Percentiles rank a stretch among this genome's conserved stretches.
Conservation (phyloP, 106 monocot genomes). For the Platanthera zijinensis region DNA sequence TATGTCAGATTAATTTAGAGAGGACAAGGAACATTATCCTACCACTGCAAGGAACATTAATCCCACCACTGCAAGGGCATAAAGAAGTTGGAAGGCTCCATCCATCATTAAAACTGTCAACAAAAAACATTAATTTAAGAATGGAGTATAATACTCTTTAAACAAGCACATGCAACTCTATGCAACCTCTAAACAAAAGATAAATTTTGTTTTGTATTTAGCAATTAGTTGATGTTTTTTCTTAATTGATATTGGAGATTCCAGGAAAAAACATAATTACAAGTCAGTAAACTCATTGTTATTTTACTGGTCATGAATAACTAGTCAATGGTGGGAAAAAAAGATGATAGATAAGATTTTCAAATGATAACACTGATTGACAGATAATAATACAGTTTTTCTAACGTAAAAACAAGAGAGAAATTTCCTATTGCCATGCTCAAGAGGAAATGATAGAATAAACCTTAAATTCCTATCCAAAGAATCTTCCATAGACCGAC, state of each 20-base stretch:
- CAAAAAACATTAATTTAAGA: slow-evolving; percentile 2
- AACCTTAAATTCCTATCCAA: slow-evolving; percentile 31
- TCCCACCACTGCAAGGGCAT: slow-evolving; percentile 72
- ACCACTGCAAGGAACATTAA: neutral
- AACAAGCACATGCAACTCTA: neutral
- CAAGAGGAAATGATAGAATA: slow-evolving; percentile 7
- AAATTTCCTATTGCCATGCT: neutral
- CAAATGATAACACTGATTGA: neutral
- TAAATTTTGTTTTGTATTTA: neutral
- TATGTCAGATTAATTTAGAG: no score
- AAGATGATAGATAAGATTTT: neutral
- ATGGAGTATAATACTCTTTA: neutral
- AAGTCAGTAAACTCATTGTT: neutral
- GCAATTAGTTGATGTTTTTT: neutral
- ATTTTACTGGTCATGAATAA: neutral
- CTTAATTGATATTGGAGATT: neutral
- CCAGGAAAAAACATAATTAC: neutral
- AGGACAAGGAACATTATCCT: no score
- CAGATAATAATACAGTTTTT: neutral
- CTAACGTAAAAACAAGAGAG: neutral
- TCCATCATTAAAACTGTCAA: slow-evolving; percentile 33
- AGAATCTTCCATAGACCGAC: slow-evolving; percentile 19
- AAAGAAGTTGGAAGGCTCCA: slow-evolving; percentile 65
- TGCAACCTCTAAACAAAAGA: neutral
- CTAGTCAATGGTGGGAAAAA: neutral